Evolutionary conservation across 257 asterid species (phyloP).

Genomic region (Primulina huaijiensis): DNA sequence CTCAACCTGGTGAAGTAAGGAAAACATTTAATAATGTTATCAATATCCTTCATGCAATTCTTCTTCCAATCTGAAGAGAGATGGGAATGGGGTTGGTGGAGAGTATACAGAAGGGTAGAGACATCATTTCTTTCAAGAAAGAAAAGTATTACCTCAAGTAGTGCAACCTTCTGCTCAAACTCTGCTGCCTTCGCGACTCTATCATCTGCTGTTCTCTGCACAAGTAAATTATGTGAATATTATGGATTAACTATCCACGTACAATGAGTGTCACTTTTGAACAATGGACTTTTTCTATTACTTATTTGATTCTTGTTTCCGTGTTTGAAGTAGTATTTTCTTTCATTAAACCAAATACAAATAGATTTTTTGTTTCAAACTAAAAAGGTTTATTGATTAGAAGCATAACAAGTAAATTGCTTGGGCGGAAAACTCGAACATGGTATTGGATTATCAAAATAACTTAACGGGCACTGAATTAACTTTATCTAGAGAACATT

Average conservation of each 20-base stretch:
- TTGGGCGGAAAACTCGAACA: neutral
- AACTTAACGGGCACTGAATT: no score
- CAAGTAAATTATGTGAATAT: conserved; percentile 25
- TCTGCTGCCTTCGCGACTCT: conserved; percentile 89
- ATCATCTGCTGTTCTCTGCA: conserved; percentile 93
- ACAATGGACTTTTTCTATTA: neutral
- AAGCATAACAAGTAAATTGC: neutral
- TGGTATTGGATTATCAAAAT: neutral
- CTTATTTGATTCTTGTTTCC: neutral
- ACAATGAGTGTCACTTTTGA: neutral
- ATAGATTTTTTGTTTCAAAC: neutral
- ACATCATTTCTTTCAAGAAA: conserved; percentile 16
- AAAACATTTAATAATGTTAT: conserved; percentile 7
- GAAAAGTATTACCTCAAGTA: conserved; percentile 79
- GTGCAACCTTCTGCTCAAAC: conserved; percentile 95
- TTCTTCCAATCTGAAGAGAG: conserved; percentile 22
- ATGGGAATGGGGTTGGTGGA: conserved; percentile 14
- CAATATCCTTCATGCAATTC: conserved; percentile 19
- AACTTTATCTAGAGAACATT: neutral
- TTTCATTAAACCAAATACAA: no score
- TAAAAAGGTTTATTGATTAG: neutral
- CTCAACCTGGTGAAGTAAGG: conserved; percentile 58
- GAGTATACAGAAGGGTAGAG: conserved; percentile 13
- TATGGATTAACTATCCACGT: conserved; percentile 5
- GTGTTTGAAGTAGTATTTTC: neutral